Conservation (phyloP, 306 rosid species). For the Astragalus glycyphyllos region DNA sequence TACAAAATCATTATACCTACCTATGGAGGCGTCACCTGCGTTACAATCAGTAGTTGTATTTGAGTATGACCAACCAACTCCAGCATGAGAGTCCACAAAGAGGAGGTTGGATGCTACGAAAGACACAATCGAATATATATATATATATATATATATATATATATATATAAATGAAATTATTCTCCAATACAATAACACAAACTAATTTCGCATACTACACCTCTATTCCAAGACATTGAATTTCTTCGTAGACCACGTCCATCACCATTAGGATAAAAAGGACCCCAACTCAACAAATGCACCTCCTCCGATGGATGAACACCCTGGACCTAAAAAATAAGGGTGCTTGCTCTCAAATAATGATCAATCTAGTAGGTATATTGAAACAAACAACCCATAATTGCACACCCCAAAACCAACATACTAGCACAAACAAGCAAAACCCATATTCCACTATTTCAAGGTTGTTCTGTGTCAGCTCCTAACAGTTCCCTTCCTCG, state of each 20-base stretch:
- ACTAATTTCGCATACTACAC: slow-evolving; percentile 35
- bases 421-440: no score
- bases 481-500: no score
- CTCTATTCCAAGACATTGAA: slow-evolving; percentile 84
- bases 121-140: no score
- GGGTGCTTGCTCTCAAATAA: no score
- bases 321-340: slow-evolving; percentile 80
- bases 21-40: slow-evolving; percentile 73
- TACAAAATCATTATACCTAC: no score
- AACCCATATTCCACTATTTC: no score
- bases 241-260: slow-evolving; percentile 77
- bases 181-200: neutral
- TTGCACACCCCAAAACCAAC: no score
- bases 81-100: slow-evolving; percentile 93
- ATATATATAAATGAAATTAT: no score
- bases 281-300: slow-evolving; percentile 94
- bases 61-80: slow-evolving; percentile 98
- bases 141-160: no score
- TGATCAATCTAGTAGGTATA: no score
- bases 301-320: slow-evolving; percentile 95
- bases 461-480: no score
- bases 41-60: slow-evolving; percentile 79
- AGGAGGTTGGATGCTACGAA: slow-evolving; percentile 85
- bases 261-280: slow-evolving; percentile 78
- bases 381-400: no score